Evolutionary conservation across 208 protist genomes (phyloP).

Genomic region (Trypanosomatidae sp.): DNA sequence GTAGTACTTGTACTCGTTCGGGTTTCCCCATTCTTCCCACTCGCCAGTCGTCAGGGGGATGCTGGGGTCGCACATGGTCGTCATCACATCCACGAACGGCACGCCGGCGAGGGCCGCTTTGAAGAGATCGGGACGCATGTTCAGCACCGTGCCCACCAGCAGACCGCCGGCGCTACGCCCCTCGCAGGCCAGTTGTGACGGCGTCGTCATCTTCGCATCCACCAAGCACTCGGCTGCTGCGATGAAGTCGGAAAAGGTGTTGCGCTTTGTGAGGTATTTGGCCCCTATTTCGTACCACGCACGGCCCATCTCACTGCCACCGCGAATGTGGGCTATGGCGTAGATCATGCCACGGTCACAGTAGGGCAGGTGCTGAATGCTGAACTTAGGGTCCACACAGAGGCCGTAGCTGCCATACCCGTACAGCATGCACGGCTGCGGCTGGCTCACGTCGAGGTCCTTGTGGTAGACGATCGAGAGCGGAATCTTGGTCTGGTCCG

Average conservation of each 20-base stretch:
- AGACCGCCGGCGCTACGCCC: conserved; percentile 93
- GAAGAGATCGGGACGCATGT: conserved; percentile 92
- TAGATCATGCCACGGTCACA: conserved; percentile 92
- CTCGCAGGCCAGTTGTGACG: conserved; percentile 80
- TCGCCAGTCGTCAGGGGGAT: conserved; percentile 92
- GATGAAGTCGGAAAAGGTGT: conserved; percentile 94
- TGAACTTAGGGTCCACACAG: conserved; percentile 87
- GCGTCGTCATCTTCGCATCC: conserved; percentile 54
- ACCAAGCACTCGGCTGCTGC: conserved; percentile 88
- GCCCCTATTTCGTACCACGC: conserved; percentile 90
- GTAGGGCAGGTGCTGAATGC: conserved; percentile 73
- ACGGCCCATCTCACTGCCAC: conserved; percentile 92
- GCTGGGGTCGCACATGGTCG: conserved; percentile 92
- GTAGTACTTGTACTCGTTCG: conserved; percentile 92
- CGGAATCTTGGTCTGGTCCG: conserved; percentile 72
- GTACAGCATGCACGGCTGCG: conserved; percentile 88
- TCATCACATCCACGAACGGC: conserved; percentile 95
- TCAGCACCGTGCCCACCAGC: conserved; percentile 91
- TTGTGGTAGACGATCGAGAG: conserved; percentile 83
- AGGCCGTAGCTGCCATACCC: conserved; percentile 92
- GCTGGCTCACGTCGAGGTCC: conserved; percentile 56
- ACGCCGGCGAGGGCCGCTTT: conserved; percentile 82
- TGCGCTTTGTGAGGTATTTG: conserved; percentile 94
- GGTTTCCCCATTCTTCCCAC: conserved; percentile 96
- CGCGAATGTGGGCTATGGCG: conserved; percentile 90